Conservation (phyloP, 2,329 filamentous ascomycete genomes). For the Talaromyces sp. region DNA sequence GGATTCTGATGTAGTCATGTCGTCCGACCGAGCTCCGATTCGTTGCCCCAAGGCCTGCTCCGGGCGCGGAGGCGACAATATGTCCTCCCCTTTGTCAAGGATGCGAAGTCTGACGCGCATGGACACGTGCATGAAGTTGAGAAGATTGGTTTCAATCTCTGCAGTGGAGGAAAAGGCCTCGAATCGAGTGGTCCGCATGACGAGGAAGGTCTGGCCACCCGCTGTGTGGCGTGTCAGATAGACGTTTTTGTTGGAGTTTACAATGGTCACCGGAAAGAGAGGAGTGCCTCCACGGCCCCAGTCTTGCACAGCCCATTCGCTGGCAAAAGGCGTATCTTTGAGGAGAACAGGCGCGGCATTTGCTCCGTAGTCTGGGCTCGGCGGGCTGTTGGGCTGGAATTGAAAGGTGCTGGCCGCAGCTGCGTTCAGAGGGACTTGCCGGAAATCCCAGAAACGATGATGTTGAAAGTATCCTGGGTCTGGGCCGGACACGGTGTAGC, state of each 20-base stretch:
- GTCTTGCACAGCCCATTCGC: slow-evolving; percentile 39
- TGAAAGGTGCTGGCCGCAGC: slow-evolving; percentile 18
- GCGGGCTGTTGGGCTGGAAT: slow-evolving; percentile 13
- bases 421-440: slow-evolving; percentile 31
- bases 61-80: slow-evolving; percentile 6
- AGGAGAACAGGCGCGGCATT: slow-evolving; percentile 22
- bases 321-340: slow-evolving; percentile 25
- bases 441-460: slow-evolving; percentile 50
- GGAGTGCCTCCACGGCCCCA: slow-evolving; percentile 38
- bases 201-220: slow-evolving; percentile 36
- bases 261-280: slow-evolving; percentile 36
- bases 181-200: slow-evolving; percentile 42
- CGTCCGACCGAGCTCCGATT: not conserved
- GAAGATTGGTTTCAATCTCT: slow-evolving; percentile 43
- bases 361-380: slow-evolving; percentile 3
- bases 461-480: slow-evolving; percentile 45
- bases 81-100: slow-evolving; percentile 16
- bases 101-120: slow-evolving; percentile 45
- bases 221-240: slow-evolving; percentile 32
- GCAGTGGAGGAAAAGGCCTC: slow-evolving; percentile 41
- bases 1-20: not conserved
- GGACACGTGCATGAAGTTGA: slow-evolving; percentile 43
- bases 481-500: slow-evolving; percentile 41
- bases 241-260: slow-evolving; percentile 44
- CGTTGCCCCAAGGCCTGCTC: not conserved